phyloP scores from a whole-genome alignment of 768 basidiomycete genomes.

The Zangia roseola region DNA sequence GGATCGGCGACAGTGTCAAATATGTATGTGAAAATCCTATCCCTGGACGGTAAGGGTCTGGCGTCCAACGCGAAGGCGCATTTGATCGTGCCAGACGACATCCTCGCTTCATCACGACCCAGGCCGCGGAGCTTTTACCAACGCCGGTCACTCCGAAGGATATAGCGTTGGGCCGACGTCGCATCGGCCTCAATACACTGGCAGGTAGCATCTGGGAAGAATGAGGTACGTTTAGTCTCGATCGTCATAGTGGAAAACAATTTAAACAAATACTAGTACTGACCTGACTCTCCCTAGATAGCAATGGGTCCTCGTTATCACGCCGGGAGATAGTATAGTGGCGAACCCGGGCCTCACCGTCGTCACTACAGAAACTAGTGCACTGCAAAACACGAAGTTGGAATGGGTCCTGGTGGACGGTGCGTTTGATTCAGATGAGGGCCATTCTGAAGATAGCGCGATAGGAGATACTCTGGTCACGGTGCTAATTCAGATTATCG shows the following conservation, averaged over 20 bases:
- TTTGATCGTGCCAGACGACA: constrained; percentile 30
- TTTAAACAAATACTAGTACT: too few species aligned
- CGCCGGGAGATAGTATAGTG: neutral
- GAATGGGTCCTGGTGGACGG: neutral
- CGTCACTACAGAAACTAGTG: neutral
- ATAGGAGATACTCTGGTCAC: neutral
- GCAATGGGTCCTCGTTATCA: neutral
- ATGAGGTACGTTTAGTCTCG: constrained; percentile 13
- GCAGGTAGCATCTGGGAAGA: constrained; percentile 1
- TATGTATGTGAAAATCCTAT: constrained; percentile 24
- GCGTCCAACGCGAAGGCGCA: constrained; percentile 38
- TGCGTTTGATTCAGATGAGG: constrained; percentile 6
- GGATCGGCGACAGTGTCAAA: constrained; percentile 37
- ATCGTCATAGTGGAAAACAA: neutral
- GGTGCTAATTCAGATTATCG: constrained; percentile 7
- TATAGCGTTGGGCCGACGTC: constrained; percentile 22
- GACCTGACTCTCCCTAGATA: constrained; percentile 14
- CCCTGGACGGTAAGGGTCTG: constrained; percentile 18
- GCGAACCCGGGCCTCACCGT: constrained; percentile 4
- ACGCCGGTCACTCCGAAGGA: constrained; percentile 31
- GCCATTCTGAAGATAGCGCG: neutral
- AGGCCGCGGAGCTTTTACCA: constrained; percentile 40
- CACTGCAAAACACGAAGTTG: neutral
- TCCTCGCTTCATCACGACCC: constrained; percentile 25
- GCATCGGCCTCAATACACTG: constrained; percentile 7